Evolutionary conservation across 495 filamentous ascomycete genomes (phyloP).

Genomic region (Trypethelium eluteriae): DNA sequence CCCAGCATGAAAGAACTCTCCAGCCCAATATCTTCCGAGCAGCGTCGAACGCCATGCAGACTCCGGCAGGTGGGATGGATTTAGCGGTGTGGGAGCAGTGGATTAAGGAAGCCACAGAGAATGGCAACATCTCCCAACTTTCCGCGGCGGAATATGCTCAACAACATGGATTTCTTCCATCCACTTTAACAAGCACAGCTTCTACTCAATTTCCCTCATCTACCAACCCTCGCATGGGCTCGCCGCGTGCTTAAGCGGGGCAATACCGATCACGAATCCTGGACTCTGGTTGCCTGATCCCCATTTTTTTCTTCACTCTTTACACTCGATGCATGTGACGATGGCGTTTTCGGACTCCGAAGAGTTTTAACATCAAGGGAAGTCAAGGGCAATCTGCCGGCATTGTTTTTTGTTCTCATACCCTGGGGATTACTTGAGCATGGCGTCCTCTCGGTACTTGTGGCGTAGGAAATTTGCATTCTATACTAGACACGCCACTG

Average conservation of each 20-base stretch:
- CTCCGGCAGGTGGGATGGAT: neutral
- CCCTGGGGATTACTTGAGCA: conserved; percentile 9
- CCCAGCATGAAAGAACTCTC: neutral
- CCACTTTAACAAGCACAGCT: neutral
- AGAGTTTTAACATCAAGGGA: neutral
- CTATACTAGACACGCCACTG: neutral
- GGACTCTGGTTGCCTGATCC: neutral
- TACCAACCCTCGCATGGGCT: conserved; percentile 1
- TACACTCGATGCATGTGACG: neutral
- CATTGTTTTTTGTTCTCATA: conserved; percentile 7
- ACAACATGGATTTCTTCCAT: neutral
- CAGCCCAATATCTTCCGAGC: neutral
- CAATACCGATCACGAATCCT: neutral
- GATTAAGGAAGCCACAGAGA: conserved; percentile 12
- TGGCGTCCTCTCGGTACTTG: conserved; percentile 1
- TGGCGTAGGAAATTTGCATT: neutral
- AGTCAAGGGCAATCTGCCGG: neutral
- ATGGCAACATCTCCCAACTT: neutral
- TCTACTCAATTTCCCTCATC: neutral
- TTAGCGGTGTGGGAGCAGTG: neutral
- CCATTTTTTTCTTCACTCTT: neutral
- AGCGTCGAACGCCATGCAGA: neutral
- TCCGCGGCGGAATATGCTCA: neutral
- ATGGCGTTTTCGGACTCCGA: neutral
- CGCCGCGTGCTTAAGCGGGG: neutral